phyloP scores from a whole-genome alignment of 2,329 filamentous ascomycete species.

The Fusarium sp. region DNA sequence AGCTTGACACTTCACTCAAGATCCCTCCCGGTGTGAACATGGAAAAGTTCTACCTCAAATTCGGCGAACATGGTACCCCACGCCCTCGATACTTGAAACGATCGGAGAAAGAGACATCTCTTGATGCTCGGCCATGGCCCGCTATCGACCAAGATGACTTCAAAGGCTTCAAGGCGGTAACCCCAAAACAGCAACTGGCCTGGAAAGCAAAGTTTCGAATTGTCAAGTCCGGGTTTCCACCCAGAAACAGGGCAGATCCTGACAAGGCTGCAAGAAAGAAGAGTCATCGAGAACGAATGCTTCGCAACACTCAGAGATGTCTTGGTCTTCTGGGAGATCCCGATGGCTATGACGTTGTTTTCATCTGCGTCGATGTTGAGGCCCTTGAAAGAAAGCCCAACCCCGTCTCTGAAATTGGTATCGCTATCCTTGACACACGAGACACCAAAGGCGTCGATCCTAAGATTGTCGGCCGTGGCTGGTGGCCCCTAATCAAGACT shows the following conservation, averaged over 20 bases:
- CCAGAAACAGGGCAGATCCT: slow-evolving; percentile 49
- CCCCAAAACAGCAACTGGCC: slow-evolving; percentile 1
- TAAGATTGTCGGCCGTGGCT: slow-evolving; percentile 69
- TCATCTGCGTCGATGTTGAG: slow-evolving; percentile 86
- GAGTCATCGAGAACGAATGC: slow-evolving; percentile 60
- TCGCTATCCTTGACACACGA: slow-evolving; percentile 80
- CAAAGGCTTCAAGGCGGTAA: slow-evolving; percentile 43
- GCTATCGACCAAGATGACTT: slow-evolving; percentile 50
- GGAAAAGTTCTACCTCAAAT: slow-evolving; percentile 68
- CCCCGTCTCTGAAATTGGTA: slow-evolving; percentile 84
- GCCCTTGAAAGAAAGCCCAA: slow-evolving; percentile 74
- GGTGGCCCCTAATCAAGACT: slow-evolving; percentile 73
- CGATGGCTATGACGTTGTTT: slow-evolving; percentile 55
- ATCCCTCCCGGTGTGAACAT: slow-evolving; percentile 65
- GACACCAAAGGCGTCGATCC: slow-evolving; percentile 64
- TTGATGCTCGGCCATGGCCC: slow-evolving; percentile 47
- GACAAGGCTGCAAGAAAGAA: slow-evolving; percentile 61
- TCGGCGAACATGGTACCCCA: slow-evolving; percentile 68
- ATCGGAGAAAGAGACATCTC: slow-evolving; percentile 55
- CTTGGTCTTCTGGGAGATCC: slow-evolving; percentile 65
- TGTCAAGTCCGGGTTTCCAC: slow-evolving; percentile 29
- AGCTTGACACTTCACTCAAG: slow-evolving; percentile 61
- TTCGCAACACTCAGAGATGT: slow-evolving; percentile 74
- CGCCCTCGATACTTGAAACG: slow-evolving; percentile 75
- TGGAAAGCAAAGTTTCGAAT: slow-evolving; percentile 39